Percentiles rank a stretch among this genome's conserved stretches.
Conservation (phyloP, 495 filamentous ascomycete genomes). For the Tuber borchii region DNA sequence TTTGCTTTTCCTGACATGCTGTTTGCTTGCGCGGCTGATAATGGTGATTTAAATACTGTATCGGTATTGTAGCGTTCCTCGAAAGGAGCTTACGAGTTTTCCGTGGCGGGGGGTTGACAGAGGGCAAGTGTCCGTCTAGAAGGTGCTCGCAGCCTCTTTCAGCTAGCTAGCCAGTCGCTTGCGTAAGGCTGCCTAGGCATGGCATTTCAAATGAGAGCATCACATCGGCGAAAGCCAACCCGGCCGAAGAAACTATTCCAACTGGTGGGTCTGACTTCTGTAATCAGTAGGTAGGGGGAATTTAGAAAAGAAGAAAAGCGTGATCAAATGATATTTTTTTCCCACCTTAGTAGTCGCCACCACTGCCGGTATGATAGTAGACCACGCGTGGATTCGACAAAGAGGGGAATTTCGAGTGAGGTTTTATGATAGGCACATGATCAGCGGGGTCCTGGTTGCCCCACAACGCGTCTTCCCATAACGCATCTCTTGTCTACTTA, state of each 20-base stretch:
- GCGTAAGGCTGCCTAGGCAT: neutral
- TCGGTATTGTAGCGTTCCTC: neutral
- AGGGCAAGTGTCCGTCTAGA: neutral
- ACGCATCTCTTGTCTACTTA: neutral
- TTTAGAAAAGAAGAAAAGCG: neutral
- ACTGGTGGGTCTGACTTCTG: neutral
- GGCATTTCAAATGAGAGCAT: conserved; percentile 2
- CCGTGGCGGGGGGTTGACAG: neutral
- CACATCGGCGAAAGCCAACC: neutral
- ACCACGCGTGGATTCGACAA: neutral
- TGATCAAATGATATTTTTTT: neutral
- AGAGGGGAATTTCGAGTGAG: neutral
- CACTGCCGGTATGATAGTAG: neutral
- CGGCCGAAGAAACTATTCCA: neutral
- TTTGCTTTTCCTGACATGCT: neutral
- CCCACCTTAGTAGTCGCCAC: neutral
- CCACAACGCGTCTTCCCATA: conserved; percentile 5
- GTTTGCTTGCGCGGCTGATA: neutral
- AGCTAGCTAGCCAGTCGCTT: neutral
- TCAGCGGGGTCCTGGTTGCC: neutral
- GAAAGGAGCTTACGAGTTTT: neutral
- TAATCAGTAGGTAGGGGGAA: neutral
- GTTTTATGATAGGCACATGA: neutral
- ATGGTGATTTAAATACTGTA: neutral
- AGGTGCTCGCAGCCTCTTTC: neutral